Base-by-base conservation (phyloP, 1,284 basidiomycete genomes). In the Ustilago vetiveriae region DNA sequence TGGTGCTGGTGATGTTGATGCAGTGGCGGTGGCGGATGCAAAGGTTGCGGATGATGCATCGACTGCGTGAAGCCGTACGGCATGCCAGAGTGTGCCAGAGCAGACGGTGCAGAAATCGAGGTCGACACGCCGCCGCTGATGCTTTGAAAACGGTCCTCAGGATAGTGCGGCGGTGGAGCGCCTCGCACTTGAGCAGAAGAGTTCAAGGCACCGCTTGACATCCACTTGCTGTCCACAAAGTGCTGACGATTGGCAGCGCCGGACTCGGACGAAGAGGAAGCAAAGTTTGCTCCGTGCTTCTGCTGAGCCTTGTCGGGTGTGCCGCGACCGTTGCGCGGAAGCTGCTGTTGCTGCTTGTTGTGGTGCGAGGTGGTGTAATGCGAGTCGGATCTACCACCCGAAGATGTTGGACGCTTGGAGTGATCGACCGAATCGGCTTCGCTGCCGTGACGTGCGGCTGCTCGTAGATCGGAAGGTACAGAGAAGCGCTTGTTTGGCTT, bases 401-500 rank as follows among this genome's bases (percentile, higher is more conserved):
- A 47, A 22, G 57, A 65, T 13, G 33, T 49, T 33, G 67, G 49
- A 10, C 62, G 47, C 6, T 48, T 42, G 10, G 44, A 37, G 11
- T 53, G 37, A 5, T 45, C 46, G 42, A 49, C 49, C 13, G 35
- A 43, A 26, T 58, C 40, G 39, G 46, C 42, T 11, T 71, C 68
- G 19, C 47, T 63, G n/a, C 46, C 46, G 21, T 59, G 54, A 29
- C 58, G 49, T 30, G 41, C 58, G 16, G 30, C 54, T 27, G 42
- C 29, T 21, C 59, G 58, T 14, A 69, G 55, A 45, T 69, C 66
- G 35, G 59, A 47, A n/a, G 66, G 66, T 16, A 69, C 66, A 47
- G 66, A 69, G 23, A 69, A 64, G 46, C 66, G 60, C 38, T 70
- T 70, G 50, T 70, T 70, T 7, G 74, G 74, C 48, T 76, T 76